Conservation (phyloP, 176 grass and related monocot genomes). For the Bolboschoenus planiculmis region DNA sequence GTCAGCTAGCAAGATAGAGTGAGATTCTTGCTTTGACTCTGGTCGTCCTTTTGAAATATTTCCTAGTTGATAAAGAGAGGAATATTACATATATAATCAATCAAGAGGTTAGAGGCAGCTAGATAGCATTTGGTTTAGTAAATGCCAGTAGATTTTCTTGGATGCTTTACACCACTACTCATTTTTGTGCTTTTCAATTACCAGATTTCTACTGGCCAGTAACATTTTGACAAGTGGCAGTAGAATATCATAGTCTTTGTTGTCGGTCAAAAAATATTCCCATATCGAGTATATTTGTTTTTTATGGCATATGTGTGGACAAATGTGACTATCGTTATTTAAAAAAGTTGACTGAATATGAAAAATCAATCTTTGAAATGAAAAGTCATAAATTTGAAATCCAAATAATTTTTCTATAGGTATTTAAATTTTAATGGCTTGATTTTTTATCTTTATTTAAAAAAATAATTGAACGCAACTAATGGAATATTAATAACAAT, state of each 20-base stretch:
- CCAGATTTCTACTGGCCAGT: background rate
- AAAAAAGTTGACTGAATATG: too few relatives aligned
- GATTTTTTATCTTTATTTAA: too few relatives aligned
- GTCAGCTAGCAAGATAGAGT: background rate
- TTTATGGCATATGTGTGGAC: background rate
- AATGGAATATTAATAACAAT: too few relatives aligned
- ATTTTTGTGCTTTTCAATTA: background rate
- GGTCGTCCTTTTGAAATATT: background rate
- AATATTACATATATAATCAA: background rate
- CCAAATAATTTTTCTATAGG: too few relatives aligned
- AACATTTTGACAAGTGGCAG: background rate
- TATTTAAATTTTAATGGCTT: too few relatives aligned
- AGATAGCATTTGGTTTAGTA: background rate
- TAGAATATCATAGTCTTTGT: background rate
- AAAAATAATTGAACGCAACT: too few relatives aligned
- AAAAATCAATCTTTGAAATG: too few relatives aligned
- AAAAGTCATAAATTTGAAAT: too few relatives aligned
- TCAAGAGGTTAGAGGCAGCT: too few relatives aligned
- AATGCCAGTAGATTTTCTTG: background rate
- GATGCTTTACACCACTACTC: background rate
- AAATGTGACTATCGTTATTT: background rate
- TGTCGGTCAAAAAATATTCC: background rate
- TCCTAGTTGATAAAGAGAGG: background rate
- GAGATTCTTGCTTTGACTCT: slow-evolving; percentile 23
- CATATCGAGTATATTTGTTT: background rate